phyloP scores from a whole-genome alignment of 1,139 yeast genomes.

The Kodamaea alishanica region DNA sequence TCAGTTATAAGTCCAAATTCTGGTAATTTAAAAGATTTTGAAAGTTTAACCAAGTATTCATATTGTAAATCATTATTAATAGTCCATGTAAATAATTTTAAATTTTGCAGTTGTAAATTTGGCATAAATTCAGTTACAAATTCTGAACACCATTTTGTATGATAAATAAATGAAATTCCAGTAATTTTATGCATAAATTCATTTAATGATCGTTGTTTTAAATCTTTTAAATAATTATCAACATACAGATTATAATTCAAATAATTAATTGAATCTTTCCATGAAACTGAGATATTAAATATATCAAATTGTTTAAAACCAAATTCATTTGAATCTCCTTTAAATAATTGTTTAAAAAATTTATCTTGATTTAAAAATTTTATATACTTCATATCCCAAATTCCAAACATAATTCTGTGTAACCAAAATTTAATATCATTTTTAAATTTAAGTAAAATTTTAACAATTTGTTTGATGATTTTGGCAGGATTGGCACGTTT shows the following conservation, averaged over 20 bases:
- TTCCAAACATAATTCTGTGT: conserved; percentile 65
- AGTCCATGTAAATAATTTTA: conserved; percentile 78
- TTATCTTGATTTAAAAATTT: conserved; percentile 46
- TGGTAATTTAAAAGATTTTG: conserved; percentile 22
- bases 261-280: conserved; percentile 34
- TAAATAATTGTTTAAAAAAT: conserved; percentile 27
- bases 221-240: conserved; percentile 19
- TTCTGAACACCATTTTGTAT: conserved; percentile 38
- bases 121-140: conserved; percentile 40
- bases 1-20: conserved; percentile 62
- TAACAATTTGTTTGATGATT: conserved; percentile 51
- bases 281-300: conserved; percentile 33
- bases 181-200: conserved; percentile 26
- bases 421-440: conserved; percentile 64
- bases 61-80: conserved; percentile 55
- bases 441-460: conserved; percentile 45
- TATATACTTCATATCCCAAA: conserved; percentile 72
- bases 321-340: conserved; percentile 10
- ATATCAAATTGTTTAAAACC: conserved; percentile 33
- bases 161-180: conserved; percentile 39
- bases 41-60: conserved; percentile 35
- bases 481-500: conserved; percentile 66
- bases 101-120: conserved; percentile 34
- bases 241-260: conserved; percentile 37
- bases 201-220: conserved; percentile 5